Base-by-base conservation (phyloP, 257 asterid species). In the Solanum commersonii region DNA sequence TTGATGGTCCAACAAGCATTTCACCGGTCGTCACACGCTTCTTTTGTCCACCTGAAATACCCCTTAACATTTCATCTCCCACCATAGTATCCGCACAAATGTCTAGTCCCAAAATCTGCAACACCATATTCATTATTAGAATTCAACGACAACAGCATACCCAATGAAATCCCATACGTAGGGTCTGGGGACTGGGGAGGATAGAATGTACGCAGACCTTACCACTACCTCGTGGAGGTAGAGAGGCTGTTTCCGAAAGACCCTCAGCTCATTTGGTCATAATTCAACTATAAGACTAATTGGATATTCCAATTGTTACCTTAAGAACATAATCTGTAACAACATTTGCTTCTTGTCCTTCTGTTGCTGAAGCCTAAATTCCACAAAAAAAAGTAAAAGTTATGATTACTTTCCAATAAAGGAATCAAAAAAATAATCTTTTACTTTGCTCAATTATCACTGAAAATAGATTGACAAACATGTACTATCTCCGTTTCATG, bases 291-390 rank as follows among this genome's bases (percentile, higher is more conserved):
- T 52, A 72, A 15, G 27, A 25, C 46, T 73, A 25, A 73, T 34
- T 5, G 83, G 1, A 84, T 68, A 27, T 9, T 72, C 31, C 5
- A 85, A 27, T 29, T 1, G 82, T 83, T 91, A 94, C 98, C 98
- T 93, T 91, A 44, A 93, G 91, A 63, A 93, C 71, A 88, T 95
- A 95, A 88, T 95, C 96, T 2, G 96, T 94, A 42, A 95, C 93
- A 29, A 94, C 89, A 84, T 87, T 93, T 20, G 91, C 92, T 91
- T 95, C 95, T 89, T 95, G 96, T 81, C 95, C 96, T 88, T 91
- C 93, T 29, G 92, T 92, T 13, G 98, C 93, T 81, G 94, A 94
- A 84, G 98, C 95, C 98, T 95, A 88, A 82, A 88, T 49, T 83
- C 74, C 38, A 85, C 87, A 40, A 29, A 65, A 40, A 85, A 38